These are phyloP conservation scores for Albizia julibrissin DNA, from an alignment of 306 rosid genomes.

Conservation along the genomic window DNA sequence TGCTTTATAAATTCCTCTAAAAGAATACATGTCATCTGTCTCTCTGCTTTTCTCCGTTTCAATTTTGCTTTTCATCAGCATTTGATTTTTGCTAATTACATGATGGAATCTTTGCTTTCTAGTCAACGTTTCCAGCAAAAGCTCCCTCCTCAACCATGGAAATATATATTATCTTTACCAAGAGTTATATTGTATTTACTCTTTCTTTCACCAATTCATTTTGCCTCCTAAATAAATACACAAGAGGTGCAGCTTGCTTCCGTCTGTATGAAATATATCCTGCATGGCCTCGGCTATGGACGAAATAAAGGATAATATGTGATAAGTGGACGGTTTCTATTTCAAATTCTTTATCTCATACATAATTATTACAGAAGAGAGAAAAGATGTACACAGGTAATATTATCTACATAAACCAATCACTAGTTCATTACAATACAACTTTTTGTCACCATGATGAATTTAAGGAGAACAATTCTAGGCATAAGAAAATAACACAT, in stretches of 20 bases:
- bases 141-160: neutral
- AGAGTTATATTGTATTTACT: neutral
- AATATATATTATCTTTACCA: conserved; percentile 10
- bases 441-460: conserved; percentile 1
- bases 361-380: neutral
- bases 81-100: neutral
- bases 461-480: conserved; percentile 24
- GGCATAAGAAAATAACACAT: conserved; percentile 27
- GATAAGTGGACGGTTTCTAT: neutral
- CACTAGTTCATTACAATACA: neutral
- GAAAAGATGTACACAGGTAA: neutral
- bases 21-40: neutral
- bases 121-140: neutral
- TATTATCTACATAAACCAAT: conserved; percentile 11
- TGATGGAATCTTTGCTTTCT: neutral
- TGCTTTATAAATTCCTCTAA: neutral
- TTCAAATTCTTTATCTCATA: conserved; percentile 14
- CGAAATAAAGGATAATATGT: neutral
- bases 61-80: neutral
- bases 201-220: neutral
- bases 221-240: conserved; percentile 13
- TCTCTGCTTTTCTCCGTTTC: conserved; percentile 1
- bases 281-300: neutral
- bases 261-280: neutral
- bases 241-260: conserved; percentile 9